Conservation (phyloP, 2,329 filamentous ascomycete species). For the Fusarium hainanense region DNA sequence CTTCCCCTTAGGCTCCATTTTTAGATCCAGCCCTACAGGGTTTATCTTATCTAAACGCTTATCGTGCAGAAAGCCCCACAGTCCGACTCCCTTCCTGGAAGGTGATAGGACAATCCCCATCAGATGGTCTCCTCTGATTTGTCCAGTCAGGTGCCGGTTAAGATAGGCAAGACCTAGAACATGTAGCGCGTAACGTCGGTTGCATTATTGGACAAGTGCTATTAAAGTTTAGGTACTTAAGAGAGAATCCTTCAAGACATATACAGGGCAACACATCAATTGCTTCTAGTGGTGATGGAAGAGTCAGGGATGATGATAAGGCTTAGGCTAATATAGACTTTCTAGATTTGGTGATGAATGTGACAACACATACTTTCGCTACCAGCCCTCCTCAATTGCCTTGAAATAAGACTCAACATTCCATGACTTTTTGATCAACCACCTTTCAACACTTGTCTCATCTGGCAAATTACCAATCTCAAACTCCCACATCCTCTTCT, state of each 20-base stretch:
- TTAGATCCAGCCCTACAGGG: neutral
- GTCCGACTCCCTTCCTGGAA: neutral
- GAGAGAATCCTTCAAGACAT: no score
- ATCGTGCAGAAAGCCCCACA: neutral
- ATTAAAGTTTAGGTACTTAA: no score
- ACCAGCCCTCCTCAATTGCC: slow-evolving; percentile 5
- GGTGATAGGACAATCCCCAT: neutral
- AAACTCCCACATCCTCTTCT: slow-evolving; percentile 15
- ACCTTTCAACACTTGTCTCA: slow-evolving; percentile 7
- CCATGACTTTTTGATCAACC: slow-evolving; percentile 13
- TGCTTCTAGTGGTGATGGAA: no score
- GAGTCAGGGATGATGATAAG: no score
- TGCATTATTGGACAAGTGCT: neutral
- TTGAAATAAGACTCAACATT: slow-evolving; percentile 11
- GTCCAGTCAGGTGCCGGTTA: neutral
- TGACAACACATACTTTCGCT: neutral
- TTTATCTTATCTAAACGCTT: slow-evolving; percentile 10
- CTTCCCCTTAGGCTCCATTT: neutral
- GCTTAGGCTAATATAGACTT: no score
- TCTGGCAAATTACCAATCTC: slow-evolving; percentile 11
- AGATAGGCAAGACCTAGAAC: neutral
- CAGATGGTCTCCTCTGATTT: neutral
- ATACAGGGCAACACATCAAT: no score
- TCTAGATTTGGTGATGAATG: no score
- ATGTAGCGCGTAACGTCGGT: neutral